phyloP scores from a whole-genome alignment of 2,329 filamentous ascomycete species.

The Penicillium corylophilum region DNA sequence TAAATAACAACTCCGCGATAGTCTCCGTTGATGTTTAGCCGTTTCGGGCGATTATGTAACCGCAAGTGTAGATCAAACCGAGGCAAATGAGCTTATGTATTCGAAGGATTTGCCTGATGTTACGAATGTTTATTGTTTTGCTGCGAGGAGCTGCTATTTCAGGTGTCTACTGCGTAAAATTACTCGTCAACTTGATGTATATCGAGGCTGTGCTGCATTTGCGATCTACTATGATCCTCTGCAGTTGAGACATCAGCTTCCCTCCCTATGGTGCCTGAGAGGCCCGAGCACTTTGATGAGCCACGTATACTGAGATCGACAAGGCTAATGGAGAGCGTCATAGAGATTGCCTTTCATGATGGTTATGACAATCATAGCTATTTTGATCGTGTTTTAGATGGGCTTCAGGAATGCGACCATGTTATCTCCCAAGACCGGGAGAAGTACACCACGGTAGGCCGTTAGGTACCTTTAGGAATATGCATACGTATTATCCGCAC shows the following conservation, averaged over 20 bases:
- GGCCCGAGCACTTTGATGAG: background rate
- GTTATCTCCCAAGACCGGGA: background rate
- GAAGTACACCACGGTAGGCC: no score
- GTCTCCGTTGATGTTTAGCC: conserved; percentile 17
- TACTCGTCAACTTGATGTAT: background rate
- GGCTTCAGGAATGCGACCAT: background rate
- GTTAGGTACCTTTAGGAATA: background rate
- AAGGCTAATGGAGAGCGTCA: background rate
- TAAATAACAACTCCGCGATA: background rate
- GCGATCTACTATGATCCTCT: background rate
- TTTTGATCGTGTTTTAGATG: background rate
- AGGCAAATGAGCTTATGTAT: background rate
- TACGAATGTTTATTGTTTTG: conserved; percentile 3
- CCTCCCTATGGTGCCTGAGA: background rate
- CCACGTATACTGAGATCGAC: background rate
- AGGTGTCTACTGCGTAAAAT: background rate
- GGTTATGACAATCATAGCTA: background rate
- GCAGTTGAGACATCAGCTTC: background rate
- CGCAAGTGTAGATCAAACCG: conserved; percentile 5
- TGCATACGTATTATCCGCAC: background rate
- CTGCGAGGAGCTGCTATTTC: conserved; percentile 9
- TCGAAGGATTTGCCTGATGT: background rate
- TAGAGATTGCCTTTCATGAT: background rate
- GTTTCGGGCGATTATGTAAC: conserved; percentile 20
- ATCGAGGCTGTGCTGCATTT: background rate